These are phyloP conservation scores for Fusarium praegraminearum DNA, from an alignment of 2,329 filamentous ascomycete genomes.

Conservation along the genomic window DNA sequence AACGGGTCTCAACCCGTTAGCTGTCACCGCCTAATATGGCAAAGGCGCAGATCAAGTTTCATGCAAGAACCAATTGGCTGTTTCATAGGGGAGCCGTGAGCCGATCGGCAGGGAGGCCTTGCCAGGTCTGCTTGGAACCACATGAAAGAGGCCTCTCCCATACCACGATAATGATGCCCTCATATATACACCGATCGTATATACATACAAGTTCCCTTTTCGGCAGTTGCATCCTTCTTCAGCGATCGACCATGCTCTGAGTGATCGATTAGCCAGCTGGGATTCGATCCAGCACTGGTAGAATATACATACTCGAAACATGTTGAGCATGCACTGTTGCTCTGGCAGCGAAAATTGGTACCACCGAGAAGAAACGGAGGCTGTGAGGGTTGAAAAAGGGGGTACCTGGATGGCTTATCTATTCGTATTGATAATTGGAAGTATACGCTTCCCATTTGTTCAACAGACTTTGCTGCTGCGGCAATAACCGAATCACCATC, in stretches of 20 bases:
- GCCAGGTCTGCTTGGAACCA: neutral
- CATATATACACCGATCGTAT: neutral
- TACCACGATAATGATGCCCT: neutral
- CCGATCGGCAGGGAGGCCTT: neutral
- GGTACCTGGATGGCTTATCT: neutral
- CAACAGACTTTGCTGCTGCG: neutral
- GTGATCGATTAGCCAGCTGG: neutral
- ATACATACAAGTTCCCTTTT: neutral
- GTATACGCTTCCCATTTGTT: neutral
- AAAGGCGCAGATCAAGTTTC: slow-evolving; percentile 9
- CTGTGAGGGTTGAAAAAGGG: neutral
- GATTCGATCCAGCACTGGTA: neutral
- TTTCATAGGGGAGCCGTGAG: neutral
- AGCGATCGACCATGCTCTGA: neutral
- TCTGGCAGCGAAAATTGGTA: neutral
- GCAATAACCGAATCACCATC: neutral
- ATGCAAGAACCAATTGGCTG: neutral
- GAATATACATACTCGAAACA: neutral
- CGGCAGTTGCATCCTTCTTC: neutral
- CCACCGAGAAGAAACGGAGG: neutral
- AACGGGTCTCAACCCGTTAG: slow-evolving; percentile 10
- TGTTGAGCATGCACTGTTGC: neutral
- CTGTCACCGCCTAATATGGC: slow-evolving; percentile 16
- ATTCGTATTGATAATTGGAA: neutral
- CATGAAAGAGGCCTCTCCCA: neutral